Percentiles rank a stretch among this genome's conserved stretches.
These are phyloP conservation scores for Magnusiomyces ingens DNA, from an alignment of 1,139 yeast species.

Conservation along the genomic window DNA sequence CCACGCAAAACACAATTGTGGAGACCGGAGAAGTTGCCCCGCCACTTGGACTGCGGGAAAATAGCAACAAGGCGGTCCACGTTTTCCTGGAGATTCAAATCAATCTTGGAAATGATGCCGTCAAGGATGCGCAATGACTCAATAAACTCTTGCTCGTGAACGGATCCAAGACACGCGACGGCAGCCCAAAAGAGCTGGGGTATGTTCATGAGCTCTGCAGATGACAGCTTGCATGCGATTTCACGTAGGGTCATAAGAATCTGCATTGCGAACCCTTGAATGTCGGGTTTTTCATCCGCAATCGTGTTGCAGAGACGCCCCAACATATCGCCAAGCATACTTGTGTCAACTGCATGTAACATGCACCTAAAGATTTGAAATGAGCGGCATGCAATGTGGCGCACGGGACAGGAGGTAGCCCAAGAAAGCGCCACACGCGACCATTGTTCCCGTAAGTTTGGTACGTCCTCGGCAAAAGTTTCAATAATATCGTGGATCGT, in stretches of 20 bases:
- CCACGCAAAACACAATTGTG: constrained; percentile 78
- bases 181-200: constrained; percentile 97
- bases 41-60: constrained; percentile 88
- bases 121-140: constrained; percentile 78
- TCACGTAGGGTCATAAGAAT: constrained; percentile 93
- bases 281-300: constrained; percentile 79
- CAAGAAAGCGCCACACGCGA: constrained; percentile 74
- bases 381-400: constrained; percentile 94
- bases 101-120: constrained; percentile 80
- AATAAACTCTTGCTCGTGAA: constrained; percentile 88
- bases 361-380: constrained; percentile 87
- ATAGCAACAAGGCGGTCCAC: constrained; percentile 75
- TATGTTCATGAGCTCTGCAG: constrained; percentile 71
- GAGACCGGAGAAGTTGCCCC: constrained; percentile 84
- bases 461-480: constrained; percentile 45
- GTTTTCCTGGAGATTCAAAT: constrained; percentile 77
- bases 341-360: constrained; percentile 69
- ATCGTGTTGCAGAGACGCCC: constrained; percentile 90
- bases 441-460: constrained; percentile 72
- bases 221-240: constrained; percentile 73
- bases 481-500: constrained; percentile 59
- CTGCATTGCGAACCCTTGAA: constrained; percentile 97
- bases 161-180: constrained; percentile 83
- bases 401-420: constrained; percentile 97
- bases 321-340: constrained; percentile 89